Conservation (phyloP, 768 basidiomycete species). For the Obba rivulosa region DNA sequence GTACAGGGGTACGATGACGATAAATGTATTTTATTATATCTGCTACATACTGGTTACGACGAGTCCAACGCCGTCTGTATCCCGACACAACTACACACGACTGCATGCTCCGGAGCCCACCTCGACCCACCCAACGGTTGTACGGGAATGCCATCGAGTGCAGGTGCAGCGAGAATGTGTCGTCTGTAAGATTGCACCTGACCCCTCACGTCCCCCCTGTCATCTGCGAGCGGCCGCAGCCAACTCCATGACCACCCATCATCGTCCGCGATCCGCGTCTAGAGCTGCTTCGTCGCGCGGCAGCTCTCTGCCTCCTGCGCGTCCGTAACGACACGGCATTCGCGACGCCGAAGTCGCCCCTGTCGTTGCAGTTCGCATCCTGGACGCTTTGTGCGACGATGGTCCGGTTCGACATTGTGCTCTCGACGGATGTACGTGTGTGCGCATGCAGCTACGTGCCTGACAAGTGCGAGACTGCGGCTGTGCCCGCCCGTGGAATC, state of each 20-base stretch:
- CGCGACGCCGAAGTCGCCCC: constrained; percentile 87
- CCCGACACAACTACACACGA: no score
- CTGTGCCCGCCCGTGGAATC: constrained; percentile 84
- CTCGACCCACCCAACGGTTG: constrained; percentile 91
- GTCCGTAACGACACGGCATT: constrained; percentile 84
- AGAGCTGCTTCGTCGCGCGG: constrained; percentile 64
- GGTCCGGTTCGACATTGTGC: constrained; percentile 89
- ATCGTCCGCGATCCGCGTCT: constrained; percentile 82
- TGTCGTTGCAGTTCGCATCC: constrained; percentile 86
- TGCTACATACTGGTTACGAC: no score
- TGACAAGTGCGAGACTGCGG: constrained; percentile 87
- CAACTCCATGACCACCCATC: constrained; percentile 84
- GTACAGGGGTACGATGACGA: no score
- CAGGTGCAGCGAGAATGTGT: constrained; percentile 80
- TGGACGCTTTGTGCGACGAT: constrained; percentile 88
- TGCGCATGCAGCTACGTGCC: constrained; percentile 78
- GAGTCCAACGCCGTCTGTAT: no score
- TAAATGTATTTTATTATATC: no score
- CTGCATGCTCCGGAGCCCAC: no score
- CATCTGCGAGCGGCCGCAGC: constrained; percentile 51
- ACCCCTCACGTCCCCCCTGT: constrained; percentile 58
- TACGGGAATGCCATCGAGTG: constrained; percentile 91
- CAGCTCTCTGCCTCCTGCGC: constrained; percentile 77
- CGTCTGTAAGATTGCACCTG: constrained; percentile 53
- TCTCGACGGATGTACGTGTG: constrained; percentile 94